Base-by-base conservation (phyloP, 1,139 yeast genomes). In the Candida sp. region DNA sequence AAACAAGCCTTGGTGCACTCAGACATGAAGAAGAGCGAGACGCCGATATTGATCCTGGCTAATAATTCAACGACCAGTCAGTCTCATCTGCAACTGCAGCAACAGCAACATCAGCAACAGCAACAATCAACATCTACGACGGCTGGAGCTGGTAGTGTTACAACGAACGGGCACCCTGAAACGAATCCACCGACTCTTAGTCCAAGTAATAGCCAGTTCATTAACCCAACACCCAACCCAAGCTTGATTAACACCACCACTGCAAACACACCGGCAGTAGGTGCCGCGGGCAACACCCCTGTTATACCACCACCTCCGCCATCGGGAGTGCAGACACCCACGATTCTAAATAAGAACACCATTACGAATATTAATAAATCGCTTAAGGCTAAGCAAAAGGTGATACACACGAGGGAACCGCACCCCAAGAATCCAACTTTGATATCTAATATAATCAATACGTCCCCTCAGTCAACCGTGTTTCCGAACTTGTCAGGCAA, bases 341-440 rank as follows among this genome's bases (percentile, higher is more conserved):
- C 57, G 6, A 59, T 61, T 26, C 57, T 70, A 33, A 73, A 71
- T 57, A 70, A 70, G 47, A 62, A 57, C 32, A 66, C 70, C 35
- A 70, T 75, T 41, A 61, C 75, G 33, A 72, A 69, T 58, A 61
- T 75, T 41, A 75, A 75, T 56, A 73, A 74, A 55, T 70, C 79
- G 3, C 59, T 75, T 41, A 73, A 72, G 56, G 78, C 77, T 8
- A 75, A 75, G 51, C 80, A 75, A 54, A 71, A 72, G 52, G 68
- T 75, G 47, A 73, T 73, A 48, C 70, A 62, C 52, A 60, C 74
- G 7, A 70, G 70, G 49, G 78, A 73, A 46, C 72, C 77, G 0
- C 72, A 68, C 44, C 74, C 75, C 5, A 73, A 73, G 54, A 73
- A 65, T 49, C 54, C 75, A 7, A 59, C 73, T 22, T 51, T 67